phyloP scores from a whole-genome alignment of 345 rosid species.

The Reutealis trisperma region DNA sequence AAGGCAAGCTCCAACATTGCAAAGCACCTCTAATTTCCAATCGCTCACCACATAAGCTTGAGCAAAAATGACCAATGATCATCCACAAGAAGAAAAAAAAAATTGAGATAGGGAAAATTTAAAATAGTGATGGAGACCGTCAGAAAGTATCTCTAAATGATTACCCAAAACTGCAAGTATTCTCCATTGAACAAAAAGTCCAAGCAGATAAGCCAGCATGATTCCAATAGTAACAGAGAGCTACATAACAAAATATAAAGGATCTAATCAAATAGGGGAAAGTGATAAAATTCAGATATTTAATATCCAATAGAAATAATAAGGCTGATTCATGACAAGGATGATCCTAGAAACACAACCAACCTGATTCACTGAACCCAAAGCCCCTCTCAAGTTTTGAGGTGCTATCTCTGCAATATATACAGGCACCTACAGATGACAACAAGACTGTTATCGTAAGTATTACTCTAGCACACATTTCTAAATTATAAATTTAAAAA shows the following conservation, averaged over 20 bases:
- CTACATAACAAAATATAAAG: conserved; percentile 40
- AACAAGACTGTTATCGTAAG: background rate
- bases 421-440: conserved; percentile 63
- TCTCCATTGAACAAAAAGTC: conserved; percentile 89
- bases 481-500: background rate
- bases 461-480: background rate
- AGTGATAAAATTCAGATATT: conserved; percentile 1
- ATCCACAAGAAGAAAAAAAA: background rate
- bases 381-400: conserved; percentile 70
- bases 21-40: conserved; percentile 3
- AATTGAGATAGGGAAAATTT: background rate
- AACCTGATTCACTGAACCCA: conserved; percentile 79
- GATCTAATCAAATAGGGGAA: background rate
- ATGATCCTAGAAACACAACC: conserved; percentile 16
- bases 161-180: conserved; percentile 92
- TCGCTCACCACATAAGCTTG: background rate
- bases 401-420: conserved; percentile 85
- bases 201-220: conserved; percentile 90
- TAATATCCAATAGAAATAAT: background rate
- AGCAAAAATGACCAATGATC: background rate
- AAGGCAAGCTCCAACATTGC: background rate
- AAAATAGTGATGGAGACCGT: background rate
- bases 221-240: conserved; percentile 97
- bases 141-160: conserved; percentile 16
- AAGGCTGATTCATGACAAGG: conserved; percentile 11